phyloP scores from a whole-genome alignment of 495 filamentous ascomycete genomes.

The Aspergillus bridgeri region DNA sequence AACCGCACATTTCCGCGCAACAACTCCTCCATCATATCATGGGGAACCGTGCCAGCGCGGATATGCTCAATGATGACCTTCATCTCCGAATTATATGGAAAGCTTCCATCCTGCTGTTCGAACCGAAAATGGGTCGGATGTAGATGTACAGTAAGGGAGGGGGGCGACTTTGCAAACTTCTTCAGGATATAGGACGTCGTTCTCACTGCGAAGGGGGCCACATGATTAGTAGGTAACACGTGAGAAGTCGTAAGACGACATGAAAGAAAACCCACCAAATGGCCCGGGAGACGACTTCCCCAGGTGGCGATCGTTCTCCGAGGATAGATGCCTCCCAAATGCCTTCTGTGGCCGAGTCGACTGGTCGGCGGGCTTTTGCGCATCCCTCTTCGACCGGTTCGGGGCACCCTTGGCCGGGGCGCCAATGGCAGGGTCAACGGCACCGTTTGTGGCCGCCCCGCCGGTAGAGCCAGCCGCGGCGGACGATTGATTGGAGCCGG shows the following conservation, averaged over 20 bases:
- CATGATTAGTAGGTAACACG: constrained; percentile 9
- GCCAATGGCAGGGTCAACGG: constrained; percentile 45
- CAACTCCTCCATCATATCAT: constrained; percentile 71
- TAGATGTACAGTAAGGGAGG: constrained; percentile 83
- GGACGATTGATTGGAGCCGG: constrained; percentile 38
- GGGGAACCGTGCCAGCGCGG: constrained; percentile 60
- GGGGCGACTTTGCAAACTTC: constrained; percentile 71
- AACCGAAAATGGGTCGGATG: constrained; percentile 85
- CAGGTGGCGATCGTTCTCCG: constrained; percentile 33
- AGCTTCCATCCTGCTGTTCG: constrained; percentile 90
- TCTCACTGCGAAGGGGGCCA: constrained; percentile 47
- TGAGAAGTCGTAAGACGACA: neutral
- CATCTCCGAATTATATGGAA: constrained; percentile 89
- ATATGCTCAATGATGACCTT: constrained; percentile 76
- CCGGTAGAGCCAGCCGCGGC: constrained; percentile 27
- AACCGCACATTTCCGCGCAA: constrained; percentile 66
- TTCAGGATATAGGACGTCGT: constrained; percentile 73
- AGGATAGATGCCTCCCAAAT: constrained; percentile 28
- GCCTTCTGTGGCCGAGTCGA: constrained; percentile 30
- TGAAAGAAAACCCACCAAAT: constrained; percentile 37
- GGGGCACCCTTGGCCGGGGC: constrained; percentile 40
- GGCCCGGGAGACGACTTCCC: constrained; percentile 46
- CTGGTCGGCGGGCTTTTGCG: constrained; percentile 44
- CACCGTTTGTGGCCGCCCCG: constrained; percentile 22
- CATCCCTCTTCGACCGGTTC: constrained; percentile 52